Conservation (phyloP, 1,284 basidiomycete genomes). For the Wallemia hederae region DNA sequence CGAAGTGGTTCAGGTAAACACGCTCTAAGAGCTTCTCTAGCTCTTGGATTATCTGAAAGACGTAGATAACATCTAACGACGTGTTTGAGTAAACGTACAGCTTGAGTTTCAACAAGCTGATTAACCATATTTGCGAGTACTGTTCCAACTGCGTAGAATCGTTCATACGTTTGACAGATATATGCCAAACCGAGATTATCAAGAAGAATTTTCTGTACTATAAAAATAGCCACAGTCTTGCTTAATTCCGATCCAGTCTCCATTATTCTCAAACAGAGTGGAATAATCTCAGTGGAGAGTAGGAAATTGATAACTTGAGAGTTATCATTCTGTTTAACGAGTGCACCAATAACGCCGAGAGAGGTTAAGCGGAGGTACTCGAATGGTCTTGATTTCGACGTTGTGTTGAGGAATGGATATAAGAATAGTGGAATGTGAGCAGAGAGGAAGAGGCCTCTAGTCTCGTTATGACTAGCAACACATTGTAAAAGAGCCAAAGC, state of each 20-base stretch:
- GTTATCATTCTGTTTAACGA: slow-evolving; percentile 99
- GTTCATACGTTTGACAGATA: slow-evolving; percentile 97
- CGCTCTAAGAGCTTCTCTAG: slow-evolving; percentile 76
- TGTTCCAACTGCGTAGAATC: slow-evolving; percentile 95
- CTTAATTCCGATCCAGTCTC: slow-evolving; percentile 97
- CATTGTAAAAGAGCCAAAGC: slow-evolving; percentile 91
- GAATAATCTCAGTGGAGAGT: slow-evolving; percentile 96
- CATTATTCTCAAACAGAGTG: slow-evolving; percentile 96
- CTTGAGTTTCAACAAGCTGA: slow-evolving; percentile 86
- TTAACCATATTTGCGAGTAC: slow-evolving; percentile 97
- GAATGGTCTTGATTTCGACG: slow-evolving; percentile 92
- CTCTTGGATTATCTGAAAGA: slow-evolving; percentile 85
- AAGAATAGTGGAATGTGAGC: slow-evolving; percentile 96
- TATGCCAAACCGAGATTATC: slow-evolving; percentile 95
- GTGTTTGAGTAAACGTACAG: slow-evolving; percentile 84
- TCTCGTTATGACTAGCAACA: slow-evolving; percentile 83
- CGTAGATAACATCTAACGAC: slow-evolving; percentile 92
- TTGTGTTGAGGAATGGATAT: slow-evolving; percentile 97
- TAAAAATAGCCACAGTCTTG: slow-evolving; percentile 99
- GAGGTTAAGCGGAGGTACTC: slow-evolving; percentile 95
- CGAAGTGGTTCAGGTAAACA: slow-evolving; percentile 90
- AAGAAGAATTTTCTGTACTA: slow-evolving; percentile 94
- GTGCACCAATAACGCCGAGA: slow-evolving; percentile 87
- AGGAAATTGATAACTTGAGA: slow-evolving; percentile 97
- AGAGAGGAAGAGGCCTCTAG: slow-evolving; percentile 60